These are phyloP conservation scores for Podaxis sp. DNA, from an alignment of 768 basidiomycete species.

Conservation along the genomic window DNA sequence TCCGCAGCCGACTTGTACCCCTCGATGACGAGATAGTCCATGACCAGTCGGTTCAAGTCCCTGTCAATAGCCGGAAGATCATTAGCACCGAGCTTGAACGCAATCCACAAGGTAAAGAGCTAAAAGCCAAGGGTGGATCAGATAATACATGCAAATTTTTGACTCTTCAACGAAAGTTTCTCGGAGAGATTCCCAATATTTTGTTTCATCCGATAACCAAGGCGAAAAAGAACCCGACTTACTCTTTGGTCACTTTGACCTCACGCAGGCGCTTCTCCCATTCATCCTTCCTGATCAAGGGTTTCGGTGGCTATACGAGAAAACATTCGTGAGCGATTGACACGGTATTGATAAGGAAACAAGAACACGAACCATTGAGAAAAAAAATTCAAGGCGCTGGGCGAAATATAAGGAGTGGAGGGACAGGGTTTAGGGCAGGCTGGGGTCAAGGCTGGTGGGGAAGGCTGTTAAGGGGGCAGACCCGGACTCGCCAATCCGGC, in stretches of 20 bases:
- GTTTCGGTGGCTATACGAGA: constrained; percentile 46
- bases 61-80: constrained; percentile 40
- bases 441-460: neutral
- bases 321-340: constrained; percentile 1
- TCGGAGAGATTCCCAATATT: constrained; percentile 99
- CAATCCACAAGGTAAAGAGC: constrained; percentile 25
- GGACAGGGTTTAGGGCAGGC: constrained; percentile 35
- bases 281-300: constrained; percentile 70
- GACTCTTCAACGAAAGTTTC: constrained; percentile 59
- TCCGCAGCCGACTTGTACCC: constrained; percentile 97
- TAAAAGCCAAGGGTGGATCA: constrained; percentile 41
- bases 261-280: constrained; percentile 85
- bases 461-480: neutral
- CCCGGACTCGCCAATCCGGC: neutral
- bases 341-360: constrained; percentile 12
- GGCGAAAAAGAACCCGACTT: constrained; percentile 43
- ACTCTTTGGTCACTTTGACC: constrained; percentile 86
- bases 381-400: constrained; percentile 18
- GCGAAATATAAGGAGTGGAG: constrained; percentile 29
- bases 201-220: constrained; percentile 53
- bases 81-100: constrained; percentile 23
- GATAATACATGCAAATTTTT: constrained; percentile 88
- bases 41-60: constrained; percentile 90
- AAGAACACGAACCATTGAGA: constrained; percentile 36
- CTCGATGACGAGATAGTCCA: constrained; percentile 98